Conservation (phyloP, 179 eudicot genomes). For the Actinidia polygama region DNA sequence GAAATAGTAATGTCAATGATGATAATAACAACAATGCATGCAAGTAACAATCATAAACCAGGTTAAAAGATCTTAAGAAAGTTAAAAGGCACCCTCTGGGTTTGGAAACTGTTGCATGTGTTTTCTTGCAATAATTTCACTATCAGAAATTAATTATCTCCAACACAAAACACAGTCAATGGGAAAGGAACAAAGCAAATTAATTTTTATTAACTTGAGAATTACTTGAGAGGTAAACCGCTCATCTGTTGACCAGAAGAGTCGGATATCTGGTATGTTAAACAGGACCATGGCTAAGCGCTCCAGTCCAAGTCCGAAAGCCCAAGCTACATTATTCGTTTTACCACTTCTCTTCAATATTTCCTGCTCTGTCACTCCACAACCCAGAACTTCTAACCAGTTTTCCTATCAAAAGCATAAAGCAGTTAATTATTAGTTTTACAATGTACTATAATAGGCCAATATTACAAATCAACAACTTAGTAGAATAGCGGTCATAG, state of each 20-base stretch:
- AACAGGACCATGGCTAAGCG: constrained; percentile 93
- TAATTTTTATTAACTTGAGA: background rate
- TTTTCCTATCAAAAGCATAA: constrained; percentile 62
- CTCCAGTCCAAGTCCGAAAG: constrained; percentile 98
- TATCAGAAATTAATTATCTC: background rate
- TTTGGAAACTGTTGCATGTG: background rate
- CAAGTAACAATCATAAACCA: background rate
- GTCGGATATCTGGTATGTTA: constrained; percentile 89
- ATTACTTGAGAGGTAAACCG: constrained; percentile 93
- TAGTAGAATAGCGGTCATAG: background rate
- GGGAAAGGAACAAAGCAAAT: background rate
- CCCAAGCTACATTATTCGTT: constrained; percentile 86
- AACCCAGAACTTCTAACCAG: constrained; percentile 97
- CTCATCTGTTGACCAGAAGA: constrained; percentile 84
- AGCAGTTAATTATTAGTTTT: background rate
- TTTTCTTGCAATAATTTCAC: background rate
- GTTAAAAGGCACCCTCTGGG: background rate
- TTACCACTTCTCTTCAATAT: constrained; percentile 82
- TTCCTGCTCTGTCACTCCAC: constrained; percentile 97
- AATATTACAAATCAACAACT: background rate
- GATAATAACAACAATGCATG: background rate
- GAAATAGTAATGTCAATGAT: background rate
- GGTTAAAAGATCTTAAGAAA: background rate
- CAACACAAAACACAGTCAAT: background rate
- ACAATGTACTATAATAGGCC: background rate